Evolutionary conservation across 2,329 filamentous ascomycete species (phyloP).

Genomic region (Shiraia bambusicola): DNA sequence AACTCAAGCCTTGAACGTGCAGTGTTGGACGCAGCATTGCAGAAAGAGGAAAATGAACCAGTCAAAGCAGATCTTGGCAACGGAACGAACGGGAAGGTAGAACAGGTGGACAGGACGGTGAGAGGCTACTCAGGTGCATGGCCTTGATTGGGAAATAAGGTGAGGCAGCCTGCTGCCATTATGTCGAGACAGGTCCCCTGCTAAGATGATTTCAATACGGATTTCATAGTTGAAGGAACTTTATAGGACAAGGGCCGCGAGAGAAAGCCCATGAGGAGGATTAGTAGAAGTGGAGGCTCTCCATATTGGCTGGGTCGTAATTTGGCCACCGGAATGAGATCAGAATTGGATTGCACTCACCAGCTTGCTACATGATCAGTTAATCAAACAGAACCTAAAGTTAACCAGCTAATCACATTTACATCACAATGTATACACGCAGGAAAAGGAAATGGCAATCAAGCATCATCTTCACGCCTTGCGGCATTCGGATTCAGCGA

Average conservation of each 20-base stretch:
- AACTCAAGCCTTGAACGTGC: conserved; percentile 7
- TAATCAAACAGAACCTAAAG: not conserved
- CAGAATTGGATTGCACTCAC: not conserved
- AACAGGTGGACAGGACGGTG: not conserved
- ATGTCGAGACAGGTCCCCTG: not conserved
- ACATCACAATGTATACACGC: conserved; percentile 13
- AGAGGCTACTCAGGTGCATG: conserved; percentile 10
- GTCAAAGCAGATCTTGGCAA: not conserved
- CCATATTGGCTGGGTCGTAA: too few species aligned
- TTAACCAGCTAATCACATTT: conserved; percentile 5
- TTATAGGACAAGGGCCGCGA: too few species aligned
- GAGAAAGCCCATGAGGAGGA: too few species aligned
- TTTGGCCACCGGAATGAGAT: too few species aligned
- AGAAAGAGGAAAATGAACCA: not conserved
- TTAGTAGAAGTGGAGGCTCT: too few species aligned
- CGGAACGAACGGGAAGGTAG: not conserved
- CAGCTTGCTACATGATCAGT: not conserved
- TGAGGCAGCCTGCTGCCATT: not conserved
- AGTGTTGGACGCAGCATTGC: conserved; percentile 1
- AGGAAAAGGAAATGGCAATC: conserved; percentile 69
- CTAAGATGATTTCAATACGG: not conserved
- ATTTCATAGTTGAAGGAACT: not conserved
- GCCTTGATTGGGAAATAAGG: conserved; percentile 2
- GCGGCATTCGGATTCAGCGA: conserved; percentile 71
- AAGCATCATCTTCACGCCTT: conserved; percentile 69